A percentile compares a stretch with the other conserved stretches of the same genome.
phyloP scores from a whole-genome alignment of 1,139 yeast species.

The Wickerhamomyces sp. region DNA sequence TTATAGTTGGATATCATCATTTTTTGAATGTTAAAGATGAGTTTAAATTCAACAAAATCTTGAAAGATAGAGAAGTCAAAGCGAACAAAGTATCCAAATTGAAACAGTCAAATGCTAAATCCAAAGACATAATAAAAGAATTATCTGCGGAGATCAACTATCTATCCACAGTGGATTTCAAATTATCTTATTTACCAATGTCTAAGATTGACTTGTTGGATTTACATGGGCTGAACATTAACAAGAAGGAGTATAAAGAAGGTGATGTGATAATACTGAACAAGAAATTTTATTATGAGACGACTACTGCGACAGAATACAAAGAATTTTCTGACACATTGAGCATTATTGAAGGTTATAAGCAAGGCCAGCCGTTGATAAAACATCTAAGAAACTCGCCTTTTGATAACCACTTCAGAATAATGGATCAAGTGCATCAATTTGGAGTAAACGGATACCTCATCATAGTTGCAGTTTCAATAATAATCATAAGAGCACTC shows the following conservation, averaged over 20 bases:
- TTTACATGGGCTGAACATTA: constrained; percentile 39
- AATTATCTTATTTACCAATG: constrained; percentile 52
- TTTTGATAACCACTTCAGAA: constrained; percentile 33
- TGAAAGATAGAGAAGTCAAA: constrained; percentile 39
- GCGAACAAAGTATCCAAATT: constrained; percentile 37
- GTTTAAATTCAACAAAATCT: constrained; percentile 38
- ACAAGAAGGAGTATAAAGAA: constrained; percentile 30
- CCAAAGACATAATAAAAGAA: constrained; percentile 42
- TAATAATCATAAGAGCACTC: not conserved
- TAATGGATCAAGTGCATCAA: constrained; percentile 42
- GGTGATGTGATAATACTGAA: constrained; percentile 44
- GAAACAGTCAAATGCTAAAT: constrained; percentile 40
- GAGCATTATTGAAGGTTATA: constrained; percentile 1
- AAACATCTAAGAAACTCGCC: constrained; percentile 43
- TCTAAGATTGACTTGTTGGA: constrained; percentile 32
- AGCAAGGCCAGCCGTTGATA: too few species aligned
- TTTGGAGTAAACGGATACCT: constrained; percentile 44
- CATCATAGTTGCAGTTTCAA: constrained; percentile 4
- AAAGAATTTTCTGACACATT: not conserved
- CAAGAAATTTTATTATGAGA: constrained; percentile 31
- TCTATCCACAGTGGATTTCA: constrained; percentile 38
- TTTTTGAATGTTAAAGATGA: constrained; percentile 44
- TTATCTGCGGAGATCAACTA: constrained; percentile 49
- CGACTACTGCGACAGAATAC: constrained; percentile 16
- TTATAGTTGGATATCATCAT: constrained; percentile 30